These are phyloP conservation scores for Pisolithus microcarpus DNA, from an alignment of 768 basidiomycete species.

Conservation along the genomic window DNA sequence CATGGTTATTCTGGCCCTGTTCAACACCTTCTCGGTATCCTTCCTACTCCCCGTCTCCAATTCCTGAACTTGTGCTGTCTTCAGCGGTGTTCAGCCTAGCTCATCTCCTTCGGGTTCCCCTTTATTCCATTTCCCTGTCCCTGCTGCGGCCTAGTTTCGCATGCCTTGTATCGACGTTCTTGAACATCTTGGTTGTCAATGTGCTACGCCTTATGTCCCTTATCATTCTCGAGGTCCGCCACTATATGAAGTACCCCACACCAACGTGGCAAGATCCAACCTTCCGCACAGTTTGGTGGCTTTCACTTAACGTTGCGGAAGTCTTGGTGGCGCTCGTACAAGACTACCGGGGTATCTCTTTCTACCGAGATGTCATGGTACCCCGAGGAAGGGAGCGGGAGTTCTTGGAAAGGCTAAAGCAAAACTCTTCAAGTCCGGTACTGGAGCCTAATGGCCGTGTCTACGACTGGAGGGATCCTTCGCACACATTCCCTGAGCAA, in stretches of 20 bases:
- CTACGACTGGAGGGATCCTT: constrained; percentile 6
- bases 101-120: constrained; percentile 26
- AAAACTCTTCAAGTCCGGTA: constrained; percentile 1
- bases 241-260: constrained; percentile 32
- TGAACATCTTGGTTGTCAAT: constrained; percentile 47
- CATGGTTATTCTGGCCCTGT: constrained; percentile 41
- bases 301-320: constrained; percentile 64
- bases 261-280: constrained; percentile 51
- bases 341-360: constrained; percentile 58
- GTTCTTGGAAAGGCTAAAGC: constrained; percentile 27
- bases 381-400: constrained; percentile 34
- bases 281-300: constrained; percentile 70
- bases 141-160: constrained; percentile 21
- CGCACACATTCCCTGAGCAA: constrained; percentile 6
- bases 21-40: constrained; percentile 35
- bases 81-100: constrained; percentile 43
- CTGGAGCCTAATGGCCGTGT: constrained; percentile 6
- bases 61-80: constrained; percentile 59
- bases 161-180: constrained; percentile 31
- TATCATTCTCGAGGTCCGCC: constrained; percentile 45
- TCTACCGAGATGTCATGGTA: constrained; percentile 67
- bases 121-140: constrained; percentile 30
- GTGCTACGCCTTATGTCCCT: constrained; percentile 49
- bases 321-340: constrained; percentile 58
- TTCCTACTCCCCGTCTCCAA: constrained; percentile 49